A percentile compares a stretch with the other conserved stretches of the same genome.
phyloP scores from a whole-genome alignment of 139 green algal species.

The Ettlia oleoabundans region DNA sequence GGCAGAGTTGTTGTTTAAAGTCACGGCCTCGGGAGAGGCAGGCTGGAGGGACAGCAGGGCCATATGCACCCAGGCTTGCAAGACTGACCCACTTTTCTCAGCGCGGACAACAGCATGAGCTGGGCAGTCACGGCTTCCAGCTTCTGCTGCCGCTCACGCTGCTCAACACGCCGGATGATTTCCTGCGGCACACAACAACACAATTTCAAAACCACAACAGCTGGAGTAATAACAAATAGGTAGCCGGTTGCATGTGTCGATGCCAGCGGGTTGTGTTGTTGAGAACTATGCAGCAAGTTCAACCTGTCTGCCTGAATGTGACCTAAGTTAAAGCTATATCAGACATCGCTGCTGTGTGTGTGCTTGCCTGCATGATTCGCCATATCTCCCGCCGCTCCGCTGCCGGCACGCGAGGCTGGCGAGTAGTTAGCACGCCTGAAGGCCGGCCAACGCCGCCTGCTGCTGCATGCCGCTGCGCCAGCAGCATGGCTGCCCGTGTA shows the following conservation, averaged over 20 bases:
- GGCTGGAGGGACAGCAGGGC: too few species aligned
- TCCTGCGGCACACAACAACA: neutral
- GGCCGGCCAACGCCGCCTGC: neutral
- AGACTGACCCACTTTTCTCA: conserved; percentile 45
- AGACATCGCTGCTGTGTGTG: too few species aligned
- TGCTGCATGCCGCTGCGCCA: conserved; percentile 20
- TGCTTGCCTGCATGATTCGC: conserved; percentile 16
- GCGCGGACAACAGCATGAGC: conserved; percentile 33
- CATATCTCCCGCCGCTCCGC: conserved; percentile 25
- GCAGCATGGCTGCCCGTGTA: neutral
- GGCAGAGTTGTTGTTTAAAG: too few species aligned
- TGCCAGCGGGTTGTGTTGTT: too few species aligned
- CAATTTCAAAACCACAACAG: too few species aligned
- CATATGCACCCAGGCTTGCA: too few species aligned
- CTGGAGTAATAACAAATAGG: too few species aligned
- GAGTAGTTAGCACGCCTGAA: neutral
- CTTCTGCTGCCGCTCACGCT: neutral
- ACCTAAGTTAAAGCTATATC: too few species aligned
- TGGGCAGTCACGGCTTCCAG: conserved; percentile 29
- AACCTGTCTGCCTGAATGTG: too few species aligned
- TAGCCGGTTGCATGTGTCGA: too few species aligned
- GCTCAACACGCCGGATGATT: neutral
- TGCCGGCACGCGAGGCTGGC: neutral
- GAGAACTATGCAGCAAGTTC: neutral
- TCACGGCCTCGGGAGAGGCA: too few species aligned